These are phyloP conservation scores for Fraxinus platypoda DNA, from an alignment of 305 asterid genomes.

Conservation along the genomic window DNA sequence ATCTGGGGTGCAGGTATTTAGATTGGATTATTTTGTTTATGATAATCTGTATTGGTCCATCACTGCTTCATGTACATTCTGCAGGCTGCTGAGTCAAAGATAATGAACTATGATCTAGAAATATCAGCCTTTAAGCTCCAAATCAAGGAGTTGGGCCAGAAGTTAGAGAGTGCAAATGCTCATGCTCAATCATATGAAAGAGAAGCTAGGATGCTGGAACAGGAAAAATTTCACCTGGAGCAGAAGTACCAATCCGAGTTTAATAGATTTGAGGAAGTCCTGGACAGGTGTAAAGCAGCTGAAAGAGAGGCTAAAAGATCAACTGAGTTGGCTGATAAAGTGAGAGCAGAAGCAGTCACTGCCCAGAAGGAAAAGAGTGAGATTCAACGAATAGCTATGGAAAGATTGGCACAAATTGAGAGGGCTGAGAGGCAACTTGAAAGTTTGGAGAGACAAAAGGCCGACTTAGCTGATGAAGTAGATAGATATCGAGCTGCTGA, in stretches of 20 bases:
- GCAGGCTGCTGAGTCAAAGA: slow-evolving; percentile 90
- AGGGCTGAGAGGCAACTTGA: slow-evolving; percentile 67
- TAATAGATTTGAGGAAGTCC: slow-evolving; percentile 68
- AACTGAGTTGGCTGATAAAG: slow-evolving; percentile 81
- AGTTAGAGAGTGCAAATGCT: slow-evolving; percentile 55
- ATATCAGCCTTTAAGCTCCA: slow-evolving; percentile 55
- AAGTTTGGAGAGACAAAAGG: slow-evolving; percentile 61
- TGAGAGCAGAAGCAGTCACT: slow-evolving; percentile 80
- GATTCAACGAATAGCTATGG: slow-evolving; percentile 70
- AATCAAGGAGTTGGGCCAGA: slow-evolving; percentile 62
- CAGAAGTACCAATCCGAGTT: slow-evolving; percentile 74
- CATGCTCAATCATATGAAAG: slow-evolving; percentile 69
- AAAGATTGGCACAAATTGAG: slow-evolving; percentile 76
- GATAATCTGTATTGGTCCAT: neutral
- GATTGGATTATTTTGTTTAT: neutral
- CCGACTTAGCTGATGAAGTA: slow-evolving; percentile 53
- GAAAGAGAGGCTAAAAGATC: slow-evolving; percentile 84
- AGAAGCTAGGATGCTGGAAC: slow-evolving; percentile 78
- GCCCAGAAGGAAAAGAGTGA: slow-evolving; percentile 78
- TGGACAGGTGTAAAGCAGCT: slow-evolving; percentile 78
- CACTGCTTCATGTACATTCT: slow-evolving; percentile 15
- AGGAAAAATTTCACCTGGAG: slow-evolving; percentile 74
- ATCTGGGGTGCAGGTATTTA: neutral
- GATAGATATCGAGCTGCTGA: slow-evolving; percentile 60
- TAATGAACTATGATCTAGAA: slow-evolving; percentile 66